Percentiles rank a stretch among this genome's conserved stretches.
phyloP scores from a whole-genome alignment of 2,329 filamentous ascomycete species.

The Colletotrichum simmondsii region DNA sequence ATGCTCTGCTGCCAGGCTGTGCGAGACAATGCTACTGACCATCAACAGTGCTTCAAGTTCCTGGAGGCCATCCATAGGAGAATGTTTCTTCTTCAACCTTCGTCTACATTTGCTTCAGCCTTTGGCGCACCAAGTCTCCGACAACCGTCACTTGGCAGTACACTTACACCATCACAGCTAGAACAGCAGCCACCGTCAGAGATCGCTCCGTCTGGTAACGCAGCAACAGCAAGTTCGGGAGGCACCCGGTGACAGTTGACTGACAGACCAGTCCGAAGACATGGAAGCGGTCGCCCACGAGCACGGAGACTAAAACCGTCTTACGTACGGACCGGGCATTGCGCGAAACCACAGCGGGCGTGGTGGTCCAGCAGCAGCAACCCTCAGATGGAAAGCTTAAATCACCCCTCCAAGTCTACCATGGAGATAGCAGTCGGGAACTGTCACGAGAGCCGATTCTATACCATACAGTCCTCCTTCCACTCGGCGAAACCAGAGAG shows the following conservation, averaged over 20 bases:
- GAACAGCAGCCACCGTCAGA: not conserved
- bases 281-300: not conserved
- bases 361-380: conserved; percentile 10
- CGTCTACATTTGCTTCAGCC: not conserved
- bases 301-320: conserved; percentile 21
- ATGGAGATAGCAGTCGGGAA: not conserved
- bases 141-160: not conserved
- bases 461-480: not conserved
- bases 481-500: not conserved
- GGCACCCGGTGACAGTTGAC: conserved; percentile 11
- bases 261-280: not conserved
- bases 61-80: not conserved
- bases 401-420: not conserved
- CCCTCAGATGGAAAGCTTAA: conserved; percentile 30
- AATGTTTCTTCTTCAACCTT: not conserved
- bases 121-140: not conserved
- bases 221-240: conserved; percentile 11
- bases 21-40: not conserved
- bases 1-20: not conserved
- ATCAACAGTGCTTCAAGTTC: not conserved
- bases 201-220: conserved; percentile 16
- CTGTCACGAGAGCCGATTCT: not conserved
- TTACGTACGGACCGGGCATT: conserved; percentile 28
- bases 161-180: conserved; percentile 5
- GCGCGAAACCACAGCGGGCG: conserved; percentile 27